phyloP scores from a whole-genome alignment of 306 rosid genomes.

The Trichosanthes truncata region DNA sequence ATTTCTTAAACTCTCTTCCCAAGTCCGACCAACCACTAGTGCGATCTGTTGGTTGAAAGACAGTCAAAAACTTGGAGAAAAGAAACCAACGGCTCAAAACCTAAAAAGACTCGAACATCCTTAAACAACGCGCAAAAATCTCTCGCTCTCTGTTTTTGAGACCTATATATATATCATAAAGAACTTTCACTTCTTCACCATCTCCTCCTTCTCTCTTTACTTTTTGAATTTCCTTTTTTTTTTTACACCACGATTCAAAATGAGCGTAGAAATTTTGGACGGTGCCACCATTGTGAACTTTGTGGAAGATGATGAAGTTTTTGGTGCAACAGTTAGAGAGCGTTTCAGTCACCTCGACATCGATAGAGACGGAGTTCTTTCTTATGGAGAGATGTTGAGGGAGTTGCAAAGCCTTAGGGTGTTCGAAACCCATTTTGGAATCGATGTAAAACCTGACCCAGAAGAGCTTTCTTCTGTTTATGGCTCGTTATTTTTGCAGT shows the following conservation, averaged over 20 bases:
- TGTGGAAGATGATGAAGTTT: conserved; percentile 66
- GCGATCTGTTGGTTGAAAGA: background rate
- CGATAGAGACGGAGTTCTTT: conserved; percentile 49
- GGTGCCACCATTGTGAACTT: conserved; percentile 54
- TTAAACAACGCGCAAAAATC: background rate
- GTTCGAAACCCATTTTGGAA: conserved; percentile 55
- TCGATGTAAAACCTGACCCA: conserved; percentile 50
- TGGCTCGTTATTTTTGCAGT: conserved; percentile 40
- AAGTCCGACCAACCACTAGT: background rate
- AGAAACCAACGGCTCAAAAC: background rate
- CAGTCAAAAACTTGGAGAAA: background rate
- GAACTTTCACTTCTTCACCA: background rate
- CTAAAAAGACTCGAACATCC: background rate
- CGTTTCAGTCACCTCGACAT: conserved; percentile 48
- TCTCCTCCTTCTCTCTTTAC: background rate
- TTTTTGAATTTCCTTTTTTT: background rate
- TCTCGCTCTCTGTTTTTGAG: background rate
- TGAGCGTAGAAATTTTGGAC: conserved; percentile 70
- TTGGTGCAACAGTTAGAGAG: conserved; percentile 14
- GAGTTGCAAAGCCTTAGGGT: conserved; percentile 54
- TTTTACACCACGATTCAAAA: conserved; percentile 12
- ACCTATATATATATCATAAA: background rate
- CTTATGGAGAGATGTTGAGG: conserved; percentile 58
- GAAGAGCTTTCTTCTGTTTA: conserved; percentile 48
- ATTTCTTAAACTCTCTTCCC: background rate